Evolutionary conservation across 2,329 filamentous ascomycete species (phyloP).

Genomic region (Plectosphaerella sp.): DNA sequence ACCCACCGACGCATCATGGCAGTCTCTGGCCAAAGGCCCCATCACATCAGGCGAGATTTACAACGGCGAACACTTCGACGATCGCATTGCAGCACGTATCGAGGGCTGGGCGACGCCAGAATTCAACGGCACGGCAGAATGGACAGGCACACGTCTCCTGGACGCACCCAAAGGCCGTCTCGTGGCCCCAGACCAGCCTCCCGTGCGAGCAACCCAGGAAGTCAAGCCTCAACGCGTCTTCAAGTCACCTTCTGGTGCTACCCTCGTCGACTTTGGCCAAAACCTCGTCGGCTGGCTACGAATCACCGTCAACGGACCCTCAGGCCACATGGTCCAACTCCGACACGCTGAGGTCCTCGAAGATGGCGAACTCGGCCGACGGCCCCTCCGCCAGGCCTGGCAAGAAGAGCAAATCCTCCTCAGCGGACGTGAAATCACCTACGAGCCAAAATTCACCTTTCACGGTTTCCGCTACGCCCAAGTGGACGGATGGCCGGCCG

Average conservation of each 20-base stretch:
- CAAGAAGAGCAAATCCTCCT: conserved; percentile 2
- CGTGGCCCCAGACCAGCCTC: conserved; percentile 35
- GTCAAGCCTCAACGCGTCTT: conserved; percentile 24
- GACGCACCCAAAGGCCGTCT: conserved; percentile 25
- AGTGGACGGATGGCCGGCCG: conserved; percentile 35
- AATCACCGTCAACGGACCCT: conserved; percentile 29
- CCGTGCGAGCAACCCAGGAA: conserved; percentile 31
- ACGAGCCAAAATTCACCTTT: conserved; percentile 46
- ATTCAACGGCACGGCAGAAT: conserved; percentile 9
- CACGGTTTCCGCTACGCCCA: conserved; percentile 50
- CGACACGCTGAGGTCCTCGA: conserved; percentile 53
- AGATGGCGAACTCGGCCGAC: conserved; percentile 32
- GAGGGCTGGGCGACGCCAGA: conserved; percentile 18
- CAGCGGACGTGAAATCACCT: conserved; percentile 15
- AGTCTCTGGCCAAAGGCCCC: conserved; percentile 21
- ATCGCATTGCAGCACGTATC: conserved; percentile 21
- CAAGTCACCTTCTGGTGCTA: conserved; percentile 34
- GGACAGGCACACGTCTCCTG: not conserved
- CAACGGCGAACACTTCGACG: conserved; percentile 48
- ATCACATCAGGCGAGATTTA: conserved; percentile 39
- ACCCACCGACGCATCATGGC: conserved; percentile 33
- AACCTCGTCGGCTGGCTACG: conserved; percentile 49
- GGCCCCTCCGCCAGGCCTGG: conserved; percentile 38
- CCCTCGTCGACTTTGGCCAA: conserved; percentile 51
- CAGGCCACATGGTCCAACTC: conserved; percentile 37